Base-by-base conservation (phyloP, 257 asterid genomes). In the Penstemon newberryi region DNA sequence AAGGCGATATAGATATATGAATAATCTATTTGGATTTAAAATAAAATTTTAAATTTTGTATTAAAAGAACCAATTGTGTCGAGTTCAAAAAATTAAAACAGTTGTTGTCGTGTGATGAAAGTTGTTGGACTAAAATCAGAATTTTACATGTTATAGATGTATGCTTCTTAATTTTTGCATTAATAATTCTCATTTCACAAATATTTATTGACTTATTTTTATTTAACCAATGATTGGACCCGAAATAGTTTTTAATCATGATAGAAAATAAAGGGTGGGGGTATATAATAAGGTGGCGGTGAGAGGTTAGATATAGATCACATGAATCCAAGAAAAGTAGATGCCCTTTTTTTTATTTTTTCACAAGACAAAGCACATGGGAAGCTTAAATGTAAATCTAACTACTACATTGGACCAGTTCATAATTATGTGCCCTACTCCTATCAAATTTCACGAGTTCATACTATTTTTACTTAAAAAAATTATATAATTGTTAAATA, bases 381-480 rank as follows among this genome's bases (percentile, higher is more conserved):
- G 70, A 66, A 66, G 62, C 53, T 51, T 52, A 66, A 40, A 40
- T 66, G 70, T 52, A 18, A 66, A 53, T 52, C 25, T 61, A 66
- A 66, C 70, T 15, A 53, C 62, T 66, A 40, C 53, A 0, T 3
- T 4, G 59, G 50, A 65, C 70, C 70, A 65, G 15, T 39, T 36
- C 9, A 45, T 33, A 10, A 41, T 60, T 39, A 39, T 40, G 50
- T 38, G 10, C 7, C 33, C 46, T 53, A 8, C 60, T n/a, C n/a
- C 40, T 15, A 56, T 56, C 15, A 56, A 33, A 8, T 56, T 25
- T 33, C 8, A 8, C 61, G 33, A 25, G 33, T 25, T 25, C 33
- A 25, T 25, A 25, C 33, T 25, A 25, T 25, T 56, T 56, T 7
- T 9, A 33, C 61, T 15, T 25, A 25, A 8, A 39, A 55, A 19